Evolutionary conservation across 495 filamentous ascomycete species (phyloP).

Genomic region (Annulohypoxylon nitens): DNA sequence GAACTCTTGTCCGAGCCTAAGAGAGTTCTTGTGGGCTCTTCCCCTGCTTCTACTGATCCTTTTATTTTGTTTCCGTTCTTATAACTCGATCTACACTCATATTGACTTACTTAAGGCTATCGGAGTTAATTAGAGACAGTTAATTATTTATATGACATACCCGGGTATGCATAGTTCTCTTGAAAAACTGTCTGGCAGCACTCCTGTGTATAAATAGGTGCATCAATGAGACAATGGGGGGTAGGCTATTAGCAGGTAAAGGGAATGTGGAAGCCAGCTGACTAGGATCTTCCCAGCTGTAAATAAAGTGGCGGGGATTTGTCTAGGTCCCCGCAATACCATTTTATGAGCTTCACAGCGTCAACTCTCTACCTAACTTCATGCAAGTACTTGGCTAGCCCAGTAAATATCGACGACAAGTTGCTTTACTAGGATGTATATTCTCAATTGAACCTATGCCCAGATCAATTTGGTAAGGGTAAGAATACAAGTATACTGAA

Average conservation of each 20-base stretch:
- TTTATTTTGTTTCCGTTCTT: neutral
- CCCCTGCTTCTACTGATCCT: neutral
- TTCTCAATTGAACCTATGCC: neutral
- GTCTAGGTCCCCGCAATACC: neutral
- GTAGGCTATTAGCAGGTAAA: neutral
- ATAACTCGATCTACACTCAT: neutral
- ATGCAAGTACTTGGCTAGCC: neutral
- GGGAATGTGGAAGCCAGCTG: slow-evolving; percentile 10
- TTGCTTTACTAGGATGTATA: slow-evolving; percentile 1
- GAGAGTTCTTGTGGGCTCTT: neutral
- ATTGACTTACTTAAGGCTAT: neutral
- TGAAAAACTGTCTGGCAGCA: neutral
- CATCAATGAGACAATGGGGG: neutral
- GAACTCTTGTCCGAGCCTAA: neutral
- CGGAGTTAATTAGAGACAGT: neutral
- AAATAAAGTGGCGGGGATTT: slow-evolving; percentile 7
- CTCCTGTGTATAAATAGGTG: neutral
- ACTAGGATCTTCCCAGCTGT: slow-evolving; percentile 17
- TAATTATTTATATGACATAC: neutral
- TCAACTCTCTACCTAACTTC: neutral
- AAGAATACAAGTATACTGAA: neutral
- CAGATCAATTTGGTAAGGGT: neutral
- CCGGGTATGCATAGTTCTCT: neutral
- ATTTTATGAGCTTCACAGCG: neutral
- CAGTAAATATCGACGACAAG: neutral